Evolutionary conservation across 495 filamentous ascomycete species (phyloP).

Genomic region (Parachaetomium inaequale): DNA sequence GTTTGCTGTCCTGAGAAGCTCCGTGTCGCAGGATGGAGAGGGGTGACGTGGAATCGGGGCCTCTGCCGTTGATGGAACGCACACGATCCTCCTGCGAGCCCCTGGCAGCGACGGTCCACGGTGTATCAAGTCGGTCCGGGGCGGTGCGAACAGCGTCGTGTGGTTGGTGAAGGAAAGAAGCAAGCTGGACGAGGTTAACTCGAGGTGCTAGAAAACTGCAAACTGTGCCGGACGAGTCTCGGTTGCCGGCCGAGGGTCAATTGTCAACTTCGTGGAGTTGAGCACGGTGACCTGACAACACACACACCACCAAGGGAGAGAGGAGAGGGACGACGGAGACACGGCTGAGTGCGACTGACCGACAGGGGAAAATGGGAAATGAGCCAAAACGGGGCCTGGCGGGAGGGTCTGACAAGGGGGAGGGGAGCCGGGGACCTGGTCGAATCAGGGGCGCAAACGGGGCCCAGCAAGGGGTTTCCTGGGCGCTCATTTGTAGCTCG

Average conservation of each 20-base stretch:
- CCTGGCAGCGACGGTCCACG: constrained; percentile 20
- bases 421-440: constrained; percentile 19
- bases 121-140: constrained; percentile 3
- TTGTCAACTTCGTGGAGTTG: not conserved
- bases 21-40: constrained; percentile 35
- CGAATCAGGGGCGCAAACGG: constrained; percentile 33
- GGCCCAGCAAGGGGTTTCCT: constrained; percentile 15
- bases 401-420: constrained; percentile 23
- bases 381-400: constrained; percentile 20
- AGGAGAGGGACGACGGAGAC: constrained; percentile 16
- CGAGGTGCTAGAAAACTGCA: not conserved
- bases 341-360: constrained; percentile 16
- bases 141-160: constrained; percentile 11
- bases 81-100: constrained; percentile 24
- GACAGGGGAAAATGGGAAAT: constrained; percentile 22
- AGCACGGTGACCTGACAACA: constrained; percentile 15
- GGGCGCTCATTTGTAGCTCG: constrained; percentile 21
- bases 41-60: constrained; percentile 21
- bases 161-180: not conserved
- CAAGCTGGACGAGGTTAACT: not conserved
- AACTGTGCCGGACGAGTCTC: constrained; percentile 12
- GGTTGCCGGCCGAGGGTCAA: constrained; percentile 1
- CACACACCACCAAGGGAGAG: constrained; percentile 10
- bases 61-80: constrained; percentile 18
- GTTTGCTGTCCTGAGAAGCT: constrained; percentile 22